Evolutionary conservation across 345 rosid genomes (phyloP).

Genomic region (Salix arbutifolia): DNA sequence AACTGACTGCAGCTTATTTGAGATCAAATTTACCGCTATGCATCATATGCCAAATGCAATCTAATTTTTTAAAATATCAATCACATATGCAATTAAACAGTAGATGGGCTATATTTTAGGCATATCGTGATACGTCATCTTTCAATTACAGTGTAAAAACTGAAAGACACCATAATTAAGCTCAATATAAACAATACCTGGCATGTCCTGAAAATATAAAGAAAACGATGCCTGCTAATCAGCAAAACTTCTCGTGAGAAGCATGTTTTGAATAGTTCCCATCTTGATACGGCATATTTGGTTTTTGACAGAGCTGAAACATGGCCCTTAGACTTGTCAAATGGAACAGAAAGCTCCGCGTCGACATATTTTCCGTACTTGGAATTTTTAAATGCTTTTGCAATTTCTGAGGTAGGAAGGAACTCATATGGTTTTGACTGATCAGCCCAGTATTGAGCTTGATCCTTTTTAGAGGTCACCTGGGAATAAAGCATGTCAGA

Average conservation of each 20-base stretch:
- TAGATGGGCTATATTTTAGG: not conserved
- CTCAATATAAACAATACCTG: slow-evolving; percentile 47
- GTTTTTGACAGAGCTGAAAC: slow-evolving; percentile 62
- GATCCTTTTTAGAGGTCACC: slow-evolving; percentile 94
- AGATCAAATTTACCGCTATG: not conserved
- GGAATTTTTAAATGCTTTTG: slow-evolving; percentile 62
- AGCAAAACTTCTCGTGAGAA: slow-evolving; percentile 59
- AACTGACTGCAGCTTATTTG: not conserved
- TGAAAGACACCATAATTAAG: not conserved
- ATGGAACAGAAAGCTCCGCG: slow-evolving; percentile 46
- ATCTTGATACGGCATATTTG: slow-evolving; percentile 59
- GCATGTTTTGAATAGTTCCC: slow-evolving; percentile 73
- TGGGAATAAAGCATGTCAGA: slow-evolving; percentile 24
- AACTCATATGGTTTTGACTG: slow-evolving; percentile 59
- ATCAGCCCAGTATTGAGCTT: slow-evolving; percentile 96
- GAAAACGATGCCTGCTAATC: slow-evolving; percentile 65
- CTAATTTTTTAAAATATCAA: not conserved
- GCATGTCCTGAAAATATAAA: slow-evolving; percentile 71
- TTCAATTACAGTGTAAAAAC: not conserved
- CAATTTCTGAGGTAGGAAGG: slow-evolving; percentile 62
- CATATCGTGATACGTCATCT: not conserved
- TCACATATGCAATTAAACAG: not conserved
- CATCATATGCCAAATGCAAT: not conserved
- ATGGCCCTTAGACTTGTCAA: slow-evolving; percentile 44
- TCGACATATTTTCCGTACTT: slow-evolving; percentile 49